Conservation (phyloP, 140 eudicot species). For the Cichorium intybus region DNA sequence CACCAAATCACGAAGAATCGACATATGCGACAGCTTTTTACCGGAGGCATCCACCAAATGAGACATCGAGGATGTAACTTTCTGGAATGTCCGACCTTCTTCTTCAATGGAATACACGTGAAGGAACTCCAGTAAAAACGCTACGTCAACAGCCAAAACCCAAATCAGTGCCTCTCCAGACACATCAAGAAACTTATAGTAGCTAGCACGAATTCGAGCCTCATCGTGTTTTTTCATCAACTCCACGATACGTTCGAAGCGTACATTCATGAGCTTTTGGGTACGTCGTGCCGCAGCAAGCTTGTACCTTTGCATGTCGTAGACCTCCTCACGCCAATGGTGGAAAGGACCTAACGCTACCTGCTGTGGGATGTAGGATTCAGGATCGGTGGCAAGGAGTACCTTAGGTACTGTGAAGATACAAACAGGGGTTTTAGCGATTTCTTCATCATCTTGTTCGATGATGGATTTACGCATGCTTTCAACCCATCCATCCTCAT, state of each 20-base stretch:
- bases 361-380: constrained; percentile 38
- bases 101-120: constrained; percentile 12
- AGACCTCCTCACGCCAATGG: constrained; percentile 36
- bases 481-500: constrained; percentile 30
- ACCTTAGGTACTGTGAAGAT: constrained; percentile 34
- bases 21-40: constrained; percentile 23
- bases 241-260: constrained; percentile 25
- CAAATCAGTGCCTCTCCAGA: constrained; percentile 37
- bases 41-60: constrained; percentile 26
- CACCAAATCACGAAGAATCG: constrained; percentile 28
- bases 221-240: constrained; percentile 18
- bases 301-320: constrained; percentile 46
- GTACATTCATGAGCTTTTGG: constrained; percentile 15
- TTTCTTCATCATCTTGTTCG: constrained; percentile 14
- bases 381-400: constrained; percentile 30
- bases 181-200: constrained; percentile 34
- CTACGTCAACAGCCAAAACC: constrained; percentile 44
- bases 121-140: constrained; percentile 37
- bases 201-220: constrained; percentile 36
- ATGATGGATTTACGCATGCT: constrained; percentile 18
- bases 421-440: constrained; percentile 5
- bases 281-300: constrained; percentile 32
- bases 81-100: neutral
- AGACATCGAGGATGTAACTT: constrained; percentile 14
- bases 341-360: constrained; percentile 32